These are phyloP conservation scores for Lathyrus tuberosus DNA, from an alignment of 306 rosid genomes.

Conservation along the genomic window DNA sequence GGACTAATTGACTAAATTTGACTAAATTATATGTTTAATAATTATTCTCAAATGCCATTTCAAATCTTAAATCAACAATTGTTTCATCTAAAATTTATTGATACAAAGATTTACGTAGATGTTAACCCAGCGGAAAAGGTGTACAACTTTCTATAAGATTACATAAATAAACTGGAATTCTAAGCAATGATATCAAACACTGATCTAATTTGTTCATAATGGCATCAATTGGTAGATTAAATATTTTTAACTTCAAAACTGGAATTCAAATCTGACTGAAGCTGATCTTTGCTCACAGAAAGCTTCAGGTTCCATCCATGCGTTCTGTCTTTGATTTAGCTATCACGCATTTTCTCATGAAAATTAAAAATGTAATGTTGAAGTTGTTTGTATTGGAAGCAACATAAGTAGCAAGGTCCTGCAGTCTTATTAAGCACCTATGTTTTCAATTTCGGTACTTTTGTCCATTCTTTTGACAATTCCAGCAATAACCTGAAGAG, in stretches of 20 bases:
- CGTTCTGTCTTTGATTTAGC: neutral
- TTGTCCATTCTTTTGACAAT: conserved; percentile 86
- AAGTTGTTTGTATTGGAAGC: conserved; percentile 20
- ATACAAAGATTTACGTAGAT: neutral
- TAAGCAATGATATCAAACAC: neutral
- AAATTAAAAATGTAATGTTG: neutral
- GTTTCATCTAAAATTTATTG: conserved; percentile 30
- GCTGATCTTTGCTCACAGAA: conserved; percentile 26
- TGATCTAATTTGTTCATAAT: neutral
- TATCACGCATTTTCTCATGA: neutral
- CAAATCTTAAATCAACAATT: neutral
- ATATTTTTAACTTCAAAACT: conserved; percentile 36
- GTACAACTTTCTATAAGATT: conserved; percentile 6
- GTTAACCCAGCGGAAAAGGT: neutral
- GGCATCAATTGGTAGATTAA: conserved; percentile 21
- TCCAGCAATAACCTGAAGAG: conserved; percentile 87
- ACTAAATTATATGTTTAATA: neutral
- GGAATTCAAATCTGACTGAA: conserved; percentile 33
- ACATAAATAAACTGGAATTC: conserved; percentile 21
- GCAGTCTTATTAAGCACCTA: conserved; percentile 60
- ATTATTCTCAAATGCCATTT: neutral
- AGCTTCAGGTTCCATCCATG: conserved; percentile 22
- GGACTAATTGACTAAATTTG: no score
- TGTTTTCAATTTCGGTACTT: conserved; percentile 74
- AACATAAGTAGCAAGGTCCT: conserved; percentile 23